Evolutionary conservation across 2,329 filamentous ascomycete species (phyloP), one percentile per base, ranked within the genome.

Genomic region (Ramichloridium luteum): DNA sequence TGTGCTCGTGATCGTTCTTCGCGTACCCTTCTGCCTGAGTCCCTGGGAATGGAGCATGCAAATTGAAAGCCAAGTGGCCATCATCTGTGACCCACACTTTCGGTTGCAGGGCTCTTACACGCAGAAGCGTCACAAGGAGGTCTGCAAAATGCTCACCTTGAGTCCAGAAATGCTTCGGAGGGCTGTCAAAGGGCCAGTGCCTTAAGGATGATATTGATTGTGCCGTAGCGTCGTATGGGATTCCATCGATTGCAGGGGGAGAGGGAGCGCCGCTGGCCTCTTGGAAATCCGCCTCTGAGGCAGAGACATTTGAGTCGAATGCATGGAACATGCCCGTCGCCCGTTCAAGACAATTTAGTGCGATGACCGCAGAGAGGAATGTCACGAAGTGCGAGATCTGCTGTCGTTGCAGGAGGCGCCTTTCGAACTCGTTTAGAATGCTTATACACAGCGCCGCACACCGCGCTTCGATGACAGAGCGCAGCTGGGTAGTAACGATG

Each of bases 401-500:
- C 44, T 70, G 65, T 9, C 69, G 66, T 42, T 72, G 68, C 5
- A 74, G 58, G 4, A 75, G 54, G n/a, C 70, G 63, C 12, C 68
- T 64, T 46, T 76, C 72, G 2, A 75, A 59, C 36, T 74, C 70
- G 38, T 70, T 71, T 60, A 74, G 67, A 18, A 73, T 62, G 6
- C 55, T 55, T 32, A 68, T 71, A 41, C 64, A 64, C 4, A 73
- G 54, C 31, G 58, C 57, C 10, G 61, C 58, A 20, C 68, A 68
- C 16, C 67, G 63, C 41, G 68, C 68, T 44, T 75, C 71, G 12
- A 64, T 60, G 1, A 63, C 67, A 4, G 67, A 65, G 28, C 67
- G 62, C 27, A 74, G 53, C 47, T 75, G 71, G 31, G 60, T 57
- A 40, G 56, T 62, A 37, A 75, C 63, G 3, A 72, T 53, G 1